Conservation (phyloP, 2,329 filamentous ascomycete species). For the Ceratocystis albifundus region DNA sequence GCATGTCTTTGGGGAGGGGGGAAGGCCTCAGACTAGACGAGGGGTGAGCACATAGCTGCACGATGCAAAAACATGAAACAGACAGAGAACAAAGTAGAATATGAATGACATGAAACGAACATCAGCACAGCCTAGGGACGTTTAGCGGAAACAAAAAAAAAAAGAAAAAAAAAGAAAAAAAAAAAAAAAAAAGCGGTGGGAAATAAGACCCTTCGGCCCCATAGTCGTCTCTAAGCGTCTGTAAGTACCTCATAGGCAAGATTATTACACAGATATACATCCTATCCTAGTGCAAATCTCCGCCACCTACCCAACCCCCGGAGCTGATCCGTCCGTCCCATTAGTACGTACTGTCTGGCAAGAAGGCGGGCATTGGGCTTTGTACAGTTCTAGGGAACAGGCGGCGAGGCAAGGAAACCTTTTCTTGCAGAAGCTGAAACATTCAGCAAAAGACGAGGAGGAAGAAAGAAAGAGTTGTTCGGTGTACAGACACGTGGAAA, state of each 20-base stretch:
- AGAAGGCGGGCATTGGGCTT: no score
- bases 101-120: neutral
- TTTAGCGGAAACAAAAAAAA: neutral
- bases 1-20: neutral
- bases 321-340: no score
- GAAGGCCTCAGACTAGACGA: neutral
- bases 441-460: neutral
- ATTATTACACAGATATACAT: neutral
- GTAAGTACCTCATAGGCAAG: neutral
- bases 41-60: neutral
- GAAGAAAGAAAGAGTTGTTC: neutral
- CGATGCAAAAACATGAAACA: neutral
- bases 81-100: neutral
- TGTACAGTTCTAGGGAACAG: no score
- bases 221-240: neutral
- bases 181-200: slow-evolving; percentile 1
- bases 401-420: no score
- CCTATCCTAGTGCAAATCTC: neutral
- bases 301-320: no score
- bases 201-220: neutral
- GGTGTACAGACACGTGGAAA: slow-evolving; percentile 7
- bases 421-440: slow-evolving; percentile 11
- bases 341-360: no score
- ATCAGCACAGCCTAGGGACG: neutral
- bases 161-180: neutral